phyloP scores from a whole-genome alignment of 2,329 filamentous ascomycete genomes.

The Lojkania enalia region DNA sequence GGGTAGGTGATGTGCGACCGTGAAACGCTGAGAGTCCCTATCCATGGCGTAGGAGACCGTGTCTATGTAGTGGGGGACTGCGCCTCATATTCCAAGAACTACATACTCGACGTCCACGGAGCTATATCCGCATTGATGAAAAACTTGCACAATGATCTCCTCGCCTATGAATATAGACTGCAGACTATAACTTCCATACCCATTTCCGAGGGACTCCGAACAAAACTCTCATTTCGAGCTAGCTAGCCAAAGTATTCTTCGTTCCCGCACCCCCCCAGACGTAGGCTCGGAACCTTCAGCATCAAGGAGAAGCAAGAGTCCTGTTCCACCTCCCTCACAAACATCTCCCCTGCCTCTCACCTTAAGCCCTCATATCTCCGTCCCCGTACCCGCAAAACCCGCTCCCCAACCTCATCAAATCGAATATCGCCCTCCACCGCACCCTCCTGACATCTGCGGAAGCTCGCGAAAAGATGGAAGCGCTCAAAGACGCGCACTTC shows the following conservation, averaged over 20 bases:
- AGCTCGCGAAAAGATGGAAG: constrained; percentile 17
- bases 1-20: constrained; percentile 32
- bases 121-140: constrained; percentile 36
- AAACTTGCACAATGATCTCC: constrained; percentile 40
- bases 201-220: not conserved
- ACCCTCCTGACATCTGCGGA: constrained; percentile 17
- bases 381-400: not conserved
- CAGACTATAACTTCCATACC: constrained; percentile 14
- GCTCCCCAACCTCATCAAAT: not conserved
- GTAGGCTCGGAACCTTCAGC: no score
- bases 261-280: not conserved
- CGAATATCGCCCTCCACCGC: constrained; percentile 3
- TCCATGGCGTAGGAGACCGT: constrained; percentile 20
- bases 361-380: not conserved
- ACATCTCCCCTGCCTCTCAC: not conserved
- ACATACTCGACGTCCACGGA: constrained; percentile 37
- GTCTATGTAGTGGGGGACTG: constrained; percentile 44
- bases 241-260: not conserved
- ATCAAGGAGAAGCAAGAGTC: no score
- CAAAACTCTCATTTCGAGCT: not conserved
- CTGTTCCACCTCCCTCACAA: constrained; percentile 3
- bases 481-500: constrained; percentile 26
- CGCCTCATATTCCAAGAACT: constrained; percentile 34
- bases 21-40: constrained; percentile 27
- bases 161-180: constrained; percentile 37